Conservation (phyloP, 169 alveolate species). For the Eimeria tenella region DNA sequence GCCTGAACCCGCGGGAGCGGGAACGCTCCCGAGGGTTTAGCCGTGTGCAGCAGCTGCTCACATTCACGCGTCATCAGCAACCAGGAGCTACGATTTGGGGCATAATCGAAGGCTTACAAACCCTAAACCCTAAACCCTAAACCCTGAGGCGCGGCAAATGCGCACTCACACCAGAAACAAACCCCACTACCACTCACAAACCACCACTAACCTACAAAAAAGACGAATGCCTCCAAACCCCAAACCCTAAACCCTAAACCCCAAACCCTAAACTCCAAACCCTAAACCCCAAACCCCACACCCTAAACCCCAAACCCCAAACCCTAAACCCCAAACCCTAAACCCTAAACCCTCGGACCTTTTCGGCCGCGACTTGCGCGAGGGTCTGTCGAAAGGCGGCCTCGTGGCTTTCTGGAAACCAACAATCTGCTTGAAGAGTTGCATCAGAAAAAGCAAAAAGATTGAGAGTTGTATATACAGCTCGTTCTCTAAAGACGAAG, state of each 20-base stretch:
- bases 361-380: slow-evolving; percentile 56
- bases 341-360: slow-evolving; percentile 12
- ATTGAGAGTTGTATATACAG: slow-evolving; percentile 94
- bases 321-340: slow-evolving; percentile 13
- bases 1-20: neutral
- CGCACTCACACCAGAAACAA: too few species aligned
- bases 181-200: too few species aligned
- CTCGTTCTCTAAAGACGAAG: slow-evolving; percentile 95
- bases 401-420: slow-evolving; percentile 72
- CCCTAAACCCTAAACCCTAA: slow-evolving; percentile 9
- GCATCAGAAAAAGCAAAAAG: slow-evolving; percentile 87
- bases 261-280: neutral
- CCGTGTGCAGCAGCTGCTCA: too few species aligned
- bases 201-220: too few species aligned
- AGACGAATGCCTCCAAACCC: too few species aligned
- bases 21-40: neutral
- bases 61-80: neutral
- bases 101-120: neutral
- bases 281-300: neutral
- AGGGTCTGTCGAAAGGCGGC: slow-evolving; percentile 26
- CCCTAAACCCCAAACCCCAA: slow-evolving; percentile 16
- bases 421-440: slow-evolving; percentile 70
- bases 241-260: slow-evolving; percentile 4
- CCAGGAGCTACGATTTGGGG: neutral
- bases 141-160: neutral